Evolutionary conservation across 768 basidiomycete species (phyloP), one percentile per base, ranked within the genome.

Genomic region (Guyanaporus albipodus): DNA sequence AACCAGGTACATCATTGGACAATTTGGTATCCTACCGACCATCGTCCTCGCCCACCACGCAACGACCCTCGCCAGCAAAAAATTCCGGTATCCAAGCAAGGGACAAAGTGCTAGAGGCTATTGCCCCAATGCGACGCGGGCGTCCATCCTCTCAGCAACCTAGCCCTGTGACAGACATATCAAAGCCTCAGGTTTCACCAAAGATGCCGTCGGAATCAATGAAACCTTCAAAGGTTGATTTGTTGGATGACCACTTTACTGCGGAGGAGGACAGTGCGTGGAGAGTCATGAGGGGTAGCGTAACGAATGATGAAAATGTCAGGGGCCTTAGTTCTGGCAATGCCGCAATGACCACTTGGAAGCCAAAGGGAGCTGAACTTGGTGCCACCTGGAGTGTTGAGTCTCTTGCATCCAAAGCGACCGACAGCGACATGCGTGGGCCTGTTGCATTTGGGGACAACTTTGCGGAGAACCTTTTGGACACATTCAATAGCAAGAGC

Each of bases 71-170:
- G 22, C 44, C 46, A 17, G 47, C 57, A n/a, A 67, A 60, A 42
- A 53, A 76, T 52, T 73, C 79, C 23, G 85, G 82, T 22, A 60
- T 83, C 24, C 82, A 86, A 55, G 83, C 83, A 8, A 79, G 85
- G 32, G 86, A 90, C 47, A 85, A 81, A 57, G 85, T 87, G 5
- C 70, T 88, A 17, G 87, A 88, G 55, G 86, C 86, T 11, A 85
- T 89, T 46, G 82, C 83, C 26, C 86, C 88, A 0, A 82, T 87
- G 82, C 78, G 86, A 31, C 72, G 85, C 27, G 87, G 86, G 15
- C 74, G 86, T 19, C 85, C 85, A 3, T 62, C 52, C 39, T 60
- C 68, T 28, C 64, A 67, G 48, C 68, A 70, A 19, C 60, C 73
- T 8, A 63, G 58, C 4, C 32, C 69, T 5, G 68, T 69, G 4